A percentile compares a stretch with the other conserved stretches of the same genome.
Conservation (phyloP, 352 stramenopile species). For the Thalassiosira mediterranea region DNA sequence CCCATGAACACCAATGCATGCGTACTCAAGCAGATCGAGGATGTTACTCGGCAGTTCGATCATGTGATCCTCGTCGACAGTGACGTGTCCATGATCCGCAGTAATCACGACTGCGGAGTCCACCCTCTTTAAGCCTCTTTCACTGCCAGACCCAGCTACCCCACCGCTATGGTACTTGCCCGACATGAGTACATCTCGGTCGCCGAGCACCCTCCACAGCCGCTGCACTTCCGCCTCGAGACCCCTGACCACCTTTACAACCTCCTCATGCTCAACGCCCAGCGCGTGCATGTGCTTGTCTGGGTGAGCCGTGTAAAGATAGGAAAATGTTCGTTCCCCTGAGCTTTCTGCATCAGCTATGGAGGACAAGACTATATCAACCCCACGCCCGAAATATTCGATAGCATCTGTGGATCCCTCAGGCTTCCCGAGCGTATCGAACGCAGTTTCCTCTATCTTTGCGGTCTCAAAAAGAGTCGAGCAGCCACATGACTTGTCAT, state of each 20-base stretch:
- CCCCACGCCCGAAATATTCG: constrained; percentile 25
- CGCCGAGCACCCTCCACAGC: constrained; percentile 39
- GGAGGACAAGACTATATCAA: constrained; percentile 21
- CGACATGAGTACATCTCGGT: constrained; percentile 41
- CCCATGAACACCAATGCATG: constrained; percentile 33
- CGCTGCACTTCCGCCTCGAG: constrained; percentile 39
- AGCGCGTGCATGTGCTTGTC: constrained; percentile 52
- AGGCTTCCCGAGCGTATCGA: constrained; percentile 39
- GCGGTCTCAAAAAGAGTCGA: constrained; percentile 38
- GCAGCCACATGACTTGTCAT: background rate
- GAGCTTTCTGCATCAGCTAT: constrained; percentile 28
- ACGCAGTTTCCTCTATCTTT: constrained; percentile 51
- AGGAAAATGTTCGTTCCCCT: constrained; percentile 31
- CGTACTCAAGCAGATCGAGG: constrained; percentile 35
- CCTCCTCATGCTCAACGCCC: constrained; percentile 46
- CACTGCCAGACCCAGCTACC: constrained; percentile 2
- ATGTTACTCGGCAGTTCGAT: constrained; percentile 22
- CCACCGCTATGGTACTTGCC: constrained; percentile 72
- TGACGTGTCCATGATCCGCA: constrained; percentile 46
- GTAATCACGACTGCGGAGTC: constrained; percentile 33
- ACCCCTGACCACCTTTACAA: constrained; percentile 33
- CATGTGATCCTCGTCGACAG: constrained; percentile 32
- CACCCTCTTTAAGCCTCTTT: background rate
- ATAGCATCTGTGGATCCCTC: constrained; percentile 37
- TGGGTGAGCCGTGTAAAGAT: constrained; percentile 50